These are phyloP conservation scores for Rutidosis leptorrhynchoides DNA, from an alignment of 129 eudicot species.

Conservation along the genomic window DNA sequence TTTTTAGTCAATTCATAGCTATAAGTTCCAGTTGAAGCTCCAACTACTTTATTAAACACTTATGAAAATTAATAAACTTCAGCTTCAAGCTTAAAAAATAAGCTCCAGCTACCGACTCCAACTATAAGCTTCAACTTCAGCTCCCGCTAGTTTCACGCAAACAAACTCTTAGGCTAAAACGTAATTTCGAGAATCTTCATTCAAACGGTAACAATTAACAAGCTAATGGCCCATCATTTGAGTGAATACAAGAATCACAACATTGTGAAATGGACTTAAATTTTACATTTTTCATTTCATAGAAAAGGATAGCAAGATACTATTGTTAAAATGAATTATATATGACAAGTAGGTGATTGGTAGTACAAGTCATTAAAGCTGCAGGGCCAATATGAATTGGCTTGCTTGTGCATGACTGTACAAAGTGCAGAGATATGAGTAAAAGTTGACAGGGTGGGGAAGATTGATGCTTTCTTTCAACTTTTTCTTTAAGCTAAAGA, in stretches of 20 bases:
- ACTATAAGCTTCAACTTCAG: no score
- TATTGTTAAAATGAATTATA: background rate
- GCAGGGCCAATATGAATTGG: constrained; percentile 20
- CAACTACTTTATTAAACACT: no score
- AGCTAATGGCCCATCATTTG: constrained; percentile 13
- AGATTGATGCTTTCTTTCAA: constrained; percentile 32
- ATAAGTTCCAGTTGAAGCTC: no score
- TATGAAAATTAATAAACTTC: no score
- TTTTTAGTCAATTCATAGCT: no score
- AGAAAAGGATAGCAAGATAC: constrained; percentile 5
- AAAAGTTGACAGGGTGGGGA: constrained; percentile 20
- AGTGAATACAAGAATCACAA: constrained; percentile 17
- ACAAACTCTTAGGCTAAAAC: no score
- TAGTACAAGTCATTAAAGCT: constrained; percentile 30
- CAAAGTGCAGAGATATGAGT: constrained; percentile 34
- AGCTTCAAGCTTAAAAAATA: no score
- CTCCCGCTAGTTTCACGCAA: no score
- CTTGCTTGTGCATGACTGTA: constrained; percentile 36
- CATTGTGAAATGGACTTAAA: background rate
- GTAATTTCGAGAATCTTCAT: background rate
- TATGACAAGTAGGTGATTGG: constrained; percentile 14
- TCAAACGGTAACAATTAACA: background rate
- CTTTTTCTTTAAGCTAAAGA: constrained; percentile 49
- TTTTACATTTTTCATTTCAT: background rate
- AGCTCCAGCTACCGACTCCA: no score